Evolutionary conservation across 257 asterid genomes (phyloP), one percentile per base, ranked within the genome.

Genomic region (Solanum phureja): DNA sequence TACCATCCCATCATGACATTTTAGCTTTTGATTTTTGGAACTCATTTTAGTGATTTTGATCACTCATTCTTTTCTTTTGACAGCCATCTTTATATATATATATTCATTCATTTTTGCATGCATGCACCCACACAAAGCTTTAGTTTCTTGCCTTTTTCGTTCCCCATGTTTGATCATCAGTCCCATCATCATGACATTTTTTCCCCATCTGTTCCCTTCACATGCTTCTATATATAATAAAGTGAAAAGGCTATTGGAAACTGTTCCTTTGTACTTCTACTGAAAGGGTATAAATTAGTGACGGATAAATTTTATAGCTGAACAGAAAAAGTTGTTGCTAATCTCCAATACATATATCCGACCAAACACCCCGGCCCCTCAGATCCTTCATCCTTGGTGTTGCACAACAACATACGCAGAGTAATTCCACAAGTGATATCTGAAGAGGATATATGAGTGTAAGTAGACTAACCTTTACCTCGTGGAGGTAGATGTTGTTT

Each of bases 1-100:
- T 94, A 91, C 88, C 92, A 91, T 92, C 93, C 92, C 90, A 89
- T 93, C 93, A 91, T 77, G 71, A 58, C 83, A 64, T 88, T 89
- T 82, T 89, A 75, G 82, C 35, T 87, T 87, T 73, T 84, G 35
- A 73, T 83, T 69, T 64, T 7, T 69, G 3, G 24, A 75, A 64
- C 37, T 79, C 64, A 46, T 31, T 42, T 87, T 90, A 49, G 69
- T 86, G 64, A 62, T 64, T 75, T 82, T 21, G 46, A 71, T 87
- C 68, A 68, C 87, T 29, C 87, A 60, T 77, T 87, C 72, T 44
- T 88, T 60, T 83, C 49, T 88, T 75, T 85, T 66, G 74, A 37
- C 56, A 29, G 68, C 74, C 29, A 40, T 68, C n/a, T 74, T 84
- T 88, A 88, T 89, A 90, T 31, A 90, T 31, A 31, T 88, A 71